A percentile compares a stretch with the other conserved stretches of the same genome.
These are phyloP conservation scores for Entelexis paramagnoliae DNA, from an alignment of 1,139 yeast genomes.

Conservation along the genomic window DNA sequence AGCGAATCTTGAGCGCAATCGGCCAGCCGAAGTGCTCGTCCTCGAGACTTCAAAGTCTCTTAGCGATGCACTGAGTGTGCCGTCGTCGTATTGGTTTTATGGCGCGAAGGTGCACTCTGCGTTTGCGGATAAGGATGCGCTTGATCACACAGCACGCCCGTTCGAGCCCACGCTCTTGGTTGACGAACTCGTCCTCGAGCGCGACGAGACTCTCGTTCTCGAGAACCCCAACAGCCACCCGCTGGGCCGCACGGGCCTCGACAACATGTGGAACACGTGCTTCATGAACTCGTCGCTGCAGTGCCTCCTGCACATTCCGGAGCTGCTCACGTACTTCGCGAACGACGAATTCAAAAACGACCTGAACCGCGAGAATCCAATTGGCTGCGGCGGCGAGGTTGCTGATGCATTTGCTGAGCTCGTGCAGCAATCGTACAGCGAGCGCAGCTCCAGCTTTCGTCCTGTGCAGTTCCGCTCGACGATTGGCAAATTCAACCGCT, in stretches of 20 bases:
- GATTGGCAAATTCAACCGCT: constrained; percentile 66
- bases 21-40: constrained; percentile 1
- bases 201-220: constrained; percentile 13
- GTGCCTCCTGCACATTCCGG: constrained; percentile 81
- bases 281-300: constrained; percentile 96
- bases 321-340: constrained; percentile 60
- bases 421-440: constrained; percentile 45
- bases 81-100: constrained; percentile 5
- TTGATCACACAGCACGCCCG: neutral
- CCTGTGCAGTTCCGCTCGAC: constrained; percentile 75
- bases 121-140: neutral
- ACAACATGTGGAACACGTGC: constrained; percentile 85
- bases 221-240: neutral
- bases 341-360: constrained; percentile 44
- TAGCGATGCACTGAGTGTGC: constrained; percentile 8
- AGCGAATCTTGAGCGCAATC: constrained; percentile 3
- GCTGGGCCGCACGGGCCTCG: constrained; percentile 52
- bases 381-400: constrained; percentile 74
- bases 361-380: constrained; percentile 64
- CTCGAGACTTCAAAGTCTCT: neutral
- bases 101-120: constrained; percentile 2
- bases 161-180: neutral
- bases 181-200: constrained; percentile 7
- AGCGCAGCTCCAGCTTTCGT: constrained; percentile 30
- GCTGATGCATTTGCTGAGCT: constrained; percentile 66